A percentile compares a stretch with the other conserved stretches of the same genome.
These are phyloP conservation scores for Lomentospora prolificans DNA, from an alignment of 2,329 filamentous ascomycete genomes.

Conservation along the genomic window DNA sequence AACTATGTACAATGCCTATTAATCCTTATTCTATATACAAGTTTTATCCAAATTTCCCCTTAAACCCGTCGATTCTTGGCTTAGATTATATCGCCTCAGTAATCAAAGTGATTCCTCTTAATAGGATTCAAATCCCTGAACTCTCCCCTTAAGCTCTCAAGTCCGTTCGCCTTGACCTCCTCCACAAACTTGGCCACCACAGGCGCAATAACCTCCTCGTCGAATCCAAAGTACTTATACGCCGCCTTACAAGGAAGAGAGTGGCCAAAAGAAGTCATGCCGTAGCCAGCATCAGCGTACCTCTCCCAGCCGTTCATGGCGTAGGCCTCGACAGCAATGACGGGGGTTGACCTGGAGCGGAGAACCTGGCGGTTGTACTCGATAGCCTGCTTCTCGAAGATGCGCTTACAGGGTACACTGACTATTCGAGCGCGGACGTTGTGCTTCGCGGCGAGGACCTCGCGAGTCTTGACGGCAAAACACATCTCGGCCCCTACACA, in stretches of 20 bases:
- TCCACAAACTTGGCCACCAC: no score
- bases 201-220: no score
- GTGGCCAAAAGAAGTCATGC: conserved; percentile 45
- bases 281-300: conserved; percentile 46
- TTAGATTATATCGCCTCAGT: no score
- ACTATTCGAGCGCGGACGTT: conserved; percentile 30
- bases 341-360: conserved; percentile 29
- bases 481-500: conserved; percentile 24
- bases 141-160: no score
- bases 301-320: conserved; percentile 49
- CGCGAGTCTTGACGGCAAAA: conserved; percentile 29
- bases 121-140: no score
- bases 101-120: no score
- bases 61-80: no score
- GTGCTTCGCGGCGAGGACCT: conserved; percentile 24
- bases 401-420: conserved; percentile 33
- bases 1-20: no score
- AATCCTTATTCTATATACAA: no score
- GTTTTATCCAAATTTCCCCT: no score
- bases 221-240: conserved; percentile 47
- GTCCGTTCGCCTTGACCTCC: no score
- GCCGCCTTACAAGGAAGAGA: conserved; percentile 43
- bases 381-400: conserved; percentile 30
- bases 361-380: conserved; percentile 36
- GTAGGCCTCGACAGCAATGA: conserved; percentile 52